Percentiles rank a stretch among this genome's conserved stretches.
Evolutionary conservation across 345 rosid species (phyloP).

Genomic region (Lagerstroemia speciosa): DNA sequence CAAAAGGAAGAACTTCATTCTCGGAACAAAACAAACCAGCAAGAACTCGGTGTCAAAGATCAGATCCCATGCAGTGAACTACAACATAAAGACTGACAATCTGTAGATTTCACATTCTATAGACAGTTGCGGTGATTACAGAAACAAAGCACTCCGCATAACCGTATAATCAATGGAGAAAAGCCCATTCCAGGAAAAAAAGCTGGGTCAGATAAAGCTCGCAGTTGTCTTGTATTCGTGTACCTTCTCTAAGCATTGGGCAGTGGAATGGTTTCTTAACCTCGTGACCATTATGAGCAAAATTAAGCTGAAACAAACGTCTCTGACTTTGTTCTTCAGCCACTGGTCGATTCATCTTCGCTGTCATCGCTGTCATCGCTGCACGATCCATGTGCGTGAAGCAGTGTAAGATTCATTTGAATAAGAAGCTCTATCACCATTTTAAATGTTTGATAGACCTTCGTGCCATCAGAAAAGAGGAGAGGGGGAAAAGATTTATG

Average conservation of each 20-base stretch:
- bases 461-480: neutral
- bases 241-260: neutral
- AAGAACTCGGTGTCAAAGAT: neutral
- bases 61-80: neutral
- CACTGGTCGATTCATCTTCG: conserved; percentile 47
- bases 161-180: neutral
- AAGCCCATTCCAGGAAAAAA: neutral
- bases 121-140: neutral
- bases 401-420: neutral
- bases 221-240: neutral
- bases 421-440: neutral
- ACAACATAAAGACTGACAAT: neutral
- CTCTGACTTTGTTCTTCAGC: conserved; percentile 20
- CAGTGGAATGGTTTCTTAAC: neutral
- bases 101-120: neutral
- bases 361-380: conserved; percentile 73
- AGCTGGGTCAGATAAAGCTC: neutral
- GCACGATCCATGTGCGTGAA: conserved; percentile 19
- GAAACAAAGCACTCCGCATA: neutral
- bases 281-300: neutral
- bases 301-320: neutral
- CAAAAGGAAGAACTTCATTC: neutral
- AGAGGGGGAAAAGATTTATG: neutral
- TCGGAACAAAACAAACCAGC: neutral
- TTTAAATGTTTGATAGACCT: neutral